Base-by-base conservation (phyloP, 2,329 filamentous ascomycete species). In the Cytospora piceicola region DNA sequence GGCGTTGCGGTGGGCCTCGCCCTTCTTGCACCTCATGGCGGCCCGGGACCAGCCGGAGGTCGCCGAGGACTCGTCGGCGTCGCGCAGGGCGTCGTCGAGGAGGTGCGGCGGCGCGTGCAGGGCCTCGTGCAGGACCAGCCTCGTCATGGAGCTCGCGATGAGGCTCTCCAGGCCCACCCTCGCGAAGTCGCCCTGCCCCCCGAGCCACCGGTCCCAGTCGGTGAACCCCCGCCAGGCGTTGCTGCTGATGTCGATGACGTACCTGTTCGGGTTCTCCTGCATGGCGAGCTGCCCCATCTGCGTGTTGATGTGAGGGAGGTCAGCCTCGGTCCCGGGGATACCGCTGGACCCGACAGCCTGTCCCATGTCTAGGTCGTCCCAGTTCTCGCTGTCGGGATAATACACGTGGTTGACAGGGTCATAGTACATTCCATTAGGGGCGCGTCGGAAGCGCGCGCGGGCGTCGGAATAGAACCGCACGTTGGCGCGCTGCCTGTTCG, bases 1-100 rank as follows among this genome's bases (percentile, higher is more conserved):
- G n/a, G 64, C 64, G 46, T 58, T 65, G n/a, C 42, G 54, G 29
- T 65, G 58, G 27, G 64, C 64, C 34, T 62, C 58, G 4, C 64
- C 59, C 46, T 62, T 65, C 54, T 62, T 65, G 46, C 58, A 62
- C 14, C 24, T 22, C 63, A 65, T 54, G 22, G 61, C 53, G 15
- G 54, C 63, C 30, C 6, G 11, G 2, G 51, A 42, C 63, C 63
- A 65, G 22, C 53, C 61, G 30, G 58, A 54, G 17, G 52, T 57
- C 32, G 61, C 58, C 20, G 52, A 36, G 36, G 32, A 27, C 7
- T 24, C 24, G 12, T 56, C 14, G 3, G 36, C 8, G 15, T 17
- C 9, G 15, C 36, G 32, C 2, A 53, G 24, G 24, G 57, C 9
- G 17, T 63, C 64, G 12, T 65, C 58, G 30, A 65, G 58, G 59